These are phyloP conservation scores for Podospora tetraspora DNA, from an alignment of 495 filamentous ascomycete species.

Conservation along the genomic window DNA sequence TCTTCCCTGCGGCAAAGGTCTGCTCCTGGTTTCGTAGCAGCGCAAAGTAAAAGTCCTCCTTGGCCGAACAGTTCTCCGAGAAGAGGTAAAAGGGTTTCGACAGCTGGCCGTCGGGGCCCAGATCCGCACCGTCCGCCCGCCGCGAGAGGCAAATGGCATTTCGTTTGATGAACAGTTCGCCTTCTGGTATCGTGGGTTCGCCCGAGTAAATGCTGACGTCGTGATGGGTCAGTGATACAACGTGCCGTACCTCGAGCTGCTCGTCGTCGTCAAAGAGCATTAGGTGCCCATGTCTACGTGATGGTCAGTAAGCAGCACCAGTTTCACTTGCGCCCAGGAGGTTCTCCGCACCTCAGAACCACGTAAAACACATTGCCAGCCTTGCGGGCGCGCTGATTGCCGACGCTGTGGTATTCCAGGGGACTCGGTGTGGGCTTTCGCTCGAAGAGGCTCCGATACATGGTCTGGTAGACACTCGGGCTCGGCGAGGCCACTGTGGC, in stretches of 20 bases:
- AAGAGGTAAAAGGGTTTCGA: conserved; percentile 88
- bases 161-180: conserved; percentile 90
- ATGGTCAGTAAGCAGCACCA: conserved; percentile 12
- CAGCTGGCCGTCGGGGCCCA: conserved; percentile 45
- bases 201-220: conserved; percentile 81
- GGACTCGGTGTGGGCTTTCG: conserved; percentile 56
- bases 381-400: conserved; percentile 60
- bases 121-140: conserved; percentile 56
- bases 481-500: conserved; percentile 62
- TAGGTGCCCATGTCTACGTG: conserved; percentile 76
- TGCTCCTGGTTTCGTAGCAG: conserved; percentile 79
- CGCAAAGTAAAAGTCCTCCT: conserved; percentile 97
- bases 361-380: conserved; percentile 92
- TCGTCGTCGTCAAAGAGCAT: conserved; percentile 92
- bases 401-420: conserved; percentile 41
- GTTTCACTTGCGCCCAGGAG: not conserved
- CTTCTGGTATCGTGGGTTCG: conserved; percentile 74
- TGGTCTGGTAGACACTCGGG: conserved; percentile 91
- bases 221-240: conserved; percentile 86
- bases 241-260: conserved; percentile 90
- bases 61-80: conserved; percentile 87
- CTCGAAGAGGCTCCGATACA: conserved; percentile 96
- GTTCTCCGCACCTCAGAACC: conserved; percentile 61
- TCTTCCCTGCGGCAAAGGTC: conserved; percentile 48
- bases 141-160: conserved; percentile 85